These are phyloP conservation scores for Suhomyces xylopsoci DNA, from an alignment of 805 yeast species.

Conservation along the genomic window DNA sequence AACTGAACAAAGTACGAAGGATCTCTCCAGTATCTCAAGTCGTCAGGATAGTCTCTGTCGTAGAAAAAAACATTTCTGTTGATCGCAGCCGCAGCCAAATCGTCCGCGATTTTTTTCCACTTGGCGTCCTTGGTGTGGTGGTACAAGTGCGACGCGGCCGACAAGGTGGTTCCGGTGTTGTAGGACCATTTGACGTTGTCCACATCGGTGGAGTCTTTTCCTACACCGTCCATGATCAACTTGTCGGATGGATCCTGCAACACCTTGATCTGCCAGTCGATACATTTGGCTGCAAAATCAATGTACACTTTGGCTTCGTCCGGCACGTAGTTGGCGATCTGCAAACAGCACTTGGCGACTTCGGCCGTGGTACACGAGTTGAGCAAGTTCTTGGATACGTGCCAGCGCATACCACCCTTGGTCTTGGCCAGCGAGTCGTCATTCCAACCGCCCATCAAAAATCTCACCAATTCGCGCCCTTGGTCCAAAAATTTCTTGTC, in stretches of 20 bases:
- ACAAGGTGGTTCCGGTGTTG: conserved; percentile 63
- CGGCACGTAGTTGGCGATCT: conserved; percentile 52
- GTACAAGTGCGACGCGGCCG: conserved; percentile 51
- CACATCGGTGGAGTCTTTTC: conserved; percentile 38
- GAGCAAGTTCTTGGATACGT: conserved; percentile 54
- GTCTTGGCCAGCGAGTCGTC: conserved; percentile 37
- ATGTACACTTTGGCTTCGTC: conserved; percentile 45
- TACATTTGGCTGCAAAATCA: conserved; percentile 57
- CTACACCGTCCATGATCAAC: conserved; percentile 60
- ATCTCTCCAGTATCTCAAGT: conserved; percentile 62
- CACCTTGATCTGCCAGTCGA: conserved; percentile 53
- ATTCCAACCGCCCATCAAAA: conserved; percentile 65
- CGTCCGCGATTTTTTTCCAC: conserved; percentile 47
- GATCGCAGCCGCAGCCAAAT: conserved; percentile 57
- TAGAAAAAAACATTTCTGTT: conserved; percentile 55
- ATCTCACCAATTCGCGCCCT: conserved; percentile 56
- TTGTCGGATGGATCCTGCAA: conserved; percentile 54
- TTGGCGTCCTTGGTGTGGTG: conserved; percentile 47
- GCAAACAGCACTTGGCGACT: conserved; percentile 59
- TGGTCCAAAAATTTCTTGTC: conserved; percentile 50
- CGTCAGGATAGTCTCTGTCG: conserved; percentile 59
- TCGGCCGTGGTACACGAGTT: conserved; percentile 69
- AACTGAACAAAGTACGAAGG: conserved; percentile 61
- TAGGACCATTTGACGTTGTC: conserved; percentile 62
- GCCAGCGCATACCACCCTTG: conserved; percentile 70